Evolutionary conservation across 441 rosid genomes (phyloP).

Genomic region (Aquilaria agallochum): DNA sequence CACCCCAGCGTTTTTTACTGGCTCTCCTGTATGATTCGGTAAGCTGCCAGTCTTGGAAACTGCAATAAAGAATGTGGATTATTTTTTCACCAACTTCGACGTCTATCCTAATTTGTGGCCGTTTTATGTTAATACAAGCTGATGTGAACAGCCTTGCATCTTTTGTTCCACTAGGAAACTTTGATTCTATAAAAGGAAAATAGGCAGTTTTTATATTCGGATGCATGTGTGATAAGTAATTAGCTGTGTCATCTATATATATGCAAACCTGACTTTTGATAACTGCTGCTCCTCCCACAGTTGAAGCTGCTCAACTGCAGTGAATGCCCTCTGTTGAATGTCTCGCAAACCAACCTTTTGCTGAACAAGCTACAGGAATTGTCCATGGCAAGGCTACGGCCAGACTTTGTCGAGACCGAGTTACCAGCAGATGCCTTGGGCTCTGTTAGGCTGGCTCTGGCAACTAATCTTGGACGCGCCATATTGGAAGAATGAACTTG

Average conservation of each 20-base stretch:
- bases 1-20: slow-evolving; percentile 92
- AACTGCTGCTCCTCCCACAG: slow-evolving; percentile 27
- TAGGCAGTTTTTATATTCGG: too few relatives aligned
- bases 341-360: slow-evolving; percentile 64
- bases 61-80: too few relatives aligned
- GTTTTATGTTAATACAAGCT: too few relatives aligned
- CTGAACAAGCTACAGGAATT: slow-evolving; percentile 80
- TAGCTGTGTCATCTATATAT: background rate
- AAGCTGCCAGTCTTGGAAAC: slow-evolving; percentile 14
- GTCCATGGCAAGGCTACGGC: slow-evolving; percentile 67
- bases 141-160: too few relatives aligned
- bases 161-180: too few relatives aligned
- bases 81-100: too few relatives aligned
- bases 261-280: background rate
- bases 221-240: too few relatives aligned
- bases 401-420: slow-evolving; percentile 57
- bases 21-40: slow-evolving; percentile 93
- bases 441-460: slow-evolving; percentile 78
- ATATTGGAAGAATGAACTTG: slow-evolving; percentile 49
- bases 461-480: slow-evolving; percentile 85
- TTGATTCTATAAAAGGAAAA: too few relatives aligned
- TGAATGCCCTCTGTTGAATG: slow-evolving; percentile 62
- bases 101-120: too few relatives aligned
- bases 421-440: slow-evolving; percentile 58
- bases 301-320: slow-evolving; percentile 76